Evolutionary conservation across 2,329 filamentous ascomycete genomes (phyloP).

Genomic region (Paramyrothecium roridum): DNA sequence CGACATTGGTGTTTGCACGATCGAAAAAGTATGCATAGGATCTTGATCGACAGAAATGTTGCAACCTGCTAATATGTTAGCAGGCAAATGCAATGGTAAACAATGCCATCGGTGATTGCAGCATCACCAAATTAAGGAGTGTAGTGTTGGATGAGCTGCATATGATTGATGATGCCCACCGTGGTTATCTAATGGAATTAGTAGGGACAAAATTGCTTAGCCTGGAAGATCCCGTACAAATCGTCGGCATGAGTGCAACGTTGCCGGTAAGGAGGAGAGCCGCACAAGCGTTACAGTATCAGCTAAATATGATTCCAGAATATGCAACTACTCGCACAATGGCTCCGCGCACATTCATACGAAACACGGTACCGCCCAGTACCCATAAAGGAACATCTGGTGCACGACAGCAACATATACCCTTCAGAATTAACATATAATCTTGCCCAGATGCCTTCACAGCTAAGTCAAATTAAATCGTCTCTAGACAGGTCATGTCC

Average conservation of each 20-base stretch:
- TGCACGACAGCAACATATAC: slow-evolving; percentile 68
- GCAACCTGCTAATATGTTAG: slow-evolving; percentile 4
- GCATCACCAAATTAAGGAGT: slow-evolving; percentile 59
- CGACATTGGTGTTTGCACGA: slow-evolving; percentile 75
- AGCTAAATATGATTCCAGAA: slow-evolving; percentile 45
- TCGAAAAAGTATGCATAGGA: slow-evolving; percentile 59
- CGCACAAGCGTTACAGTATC: no score
- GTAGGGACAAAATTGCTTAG: slow-evolving; percentile 72
- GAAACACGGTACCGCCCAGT: slow-evolving; percentile 71
- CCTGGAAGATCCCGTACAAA: slow-evolving; percentile 64
- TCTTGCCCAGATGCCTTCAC: slow-evolving; percentile 55
- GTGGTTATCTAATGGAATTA: slow-evolving; percentile 72
- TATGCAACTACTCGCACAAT: slow-evolving; percentile 63
- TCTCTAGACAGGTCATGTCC: slow-evolving; percentile 33
- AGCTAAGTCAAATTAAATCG: slow-evolving; percentile 33
- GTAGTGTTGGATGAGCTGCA: slow-evolving; percentile 78
- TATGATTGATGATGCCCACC: slow-evolving; percentile 74
- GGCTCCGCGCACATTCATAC: slow-evolving; percentile 70
- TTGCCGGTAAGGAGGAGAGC: slow-evolving; percentile 54
- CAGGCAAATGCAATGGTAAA: slow-evolving; percentile 75
- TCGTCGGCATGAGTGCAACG: slow-evolving; percentile 79
- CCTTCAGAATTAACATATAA: slow-evolving; percentile 52
- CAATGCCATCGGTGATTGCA: slow-evolving; percentile 67
- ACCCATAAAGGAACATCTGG: slow-evolving; percentile 72
- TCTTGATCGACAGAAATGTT: neutral